Base-by-base conservation (phyloP, 2,329 filamentous ascomycete genomes). In the Ophiostoma angusticollis region DNA sequence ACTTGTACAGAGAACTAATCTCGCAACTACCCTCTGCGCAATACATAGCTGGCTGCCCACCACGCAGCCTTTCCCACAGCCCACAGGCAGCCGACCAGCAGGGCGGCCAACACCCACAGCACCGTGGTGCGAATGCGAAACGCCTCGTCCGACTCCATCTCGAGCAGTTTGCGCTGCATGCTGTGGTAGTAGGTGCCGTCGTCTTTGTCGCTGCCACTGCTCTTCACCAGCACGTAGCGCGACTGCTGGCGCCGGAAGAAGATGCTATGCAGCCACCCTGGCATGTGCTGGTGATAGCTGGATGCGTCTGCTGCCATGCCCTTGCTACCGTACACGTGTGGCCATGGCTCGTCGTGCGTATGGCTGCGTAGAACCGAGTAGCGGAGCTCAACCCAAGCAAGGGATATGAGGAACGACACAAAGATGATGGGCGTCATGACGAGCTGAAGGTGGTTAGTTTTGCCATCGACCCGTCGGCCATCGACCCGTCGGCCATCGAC, bases 361-460 rank as follows among this genome's bases (percentile, higher is more conserved):
- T 58, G 58, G 37, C 59, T 60, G 56, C 75, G 64, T 55, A 64
- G 52, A 50, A 63, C 51, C 50, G 72, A 58, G 66, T 74, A 62
- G 42, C 64, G 64, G 36, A 67, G 59, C 58, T 82, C 77, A 31
- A 82, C 67, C 37, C 80, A 56, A 52, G 68, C 65, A 32, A 83
- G 68, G 2, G 78, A 81, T 46, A 81, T 32, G 30, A 84, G 54
- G 57, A 82, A 81, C 17, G 74, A 70, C 36, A 74, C 61, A 53
- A 81, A 72, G 46, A 74, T 65, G 45, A 82, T 48, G 7, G 79
- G 77, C 0, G 75, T 78, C 58, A 79, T 63, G 48, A 82, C 48
- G 16, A 63, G 39, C 65, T 70, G 41, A 19, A 9, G 8, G 23
- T 25, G n/a, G n/a, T n/a, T n/a, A n/a, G n/a, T n/a, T n/a, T n/a